Evolutionary conservation across 305 asterid genomes (phyloP).

Genomic region (Solanum hybrid): DNA sequence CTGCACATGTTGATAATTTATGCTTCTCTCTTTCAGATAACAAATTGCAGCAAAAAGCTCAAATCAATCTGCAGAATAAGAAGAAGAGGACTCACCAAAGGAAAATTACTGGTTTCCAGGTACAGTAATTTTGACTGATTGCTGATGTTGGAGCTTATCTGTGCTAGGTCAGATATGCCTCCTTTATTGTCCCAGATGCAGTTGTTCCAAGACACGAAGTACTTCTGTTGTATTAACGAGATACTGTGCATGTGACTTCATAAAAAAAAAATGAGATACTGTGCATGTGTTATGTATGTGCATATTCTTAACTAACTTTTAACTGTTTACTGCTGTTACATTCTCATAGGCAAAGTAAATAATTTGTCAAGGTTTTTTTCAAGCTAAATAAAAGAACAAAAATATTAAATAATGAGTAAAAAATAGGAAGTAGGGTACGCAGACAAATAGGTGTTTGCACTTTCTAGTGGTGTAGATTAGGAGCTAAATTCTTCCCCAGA

Average conservation of each 20-base stretch:
- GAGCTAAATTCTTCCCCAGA: neutral
- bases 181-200: neutral
- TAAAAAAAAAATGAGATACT: neutral
- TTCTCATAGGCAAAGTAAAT: neutral
- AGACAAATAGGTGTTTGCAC: neutral
- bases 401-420: neutral
- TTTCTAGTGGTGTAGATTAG: neutral
- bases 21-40: slow-evolving; percentile 40
- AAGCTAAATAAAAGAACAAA: neutral
- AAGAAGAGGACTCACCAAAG: slow-evolving; percentile 80
- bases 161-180: neutral
- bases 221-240: neutral
- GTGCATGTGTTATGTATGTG: neutral
- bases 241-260: neutral
- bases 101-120: slow-evolving; percentile 97
- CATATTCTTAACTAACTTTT: neutral
- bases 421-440: neutral
- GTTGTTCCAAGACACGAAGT: neutral
- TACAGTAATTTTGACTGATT: slow-evolving; percentile 14
- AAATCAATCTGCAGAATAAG: slow-evolving; percentile 74
- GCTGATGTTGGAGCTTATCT: neutral
- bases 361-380: neutral
- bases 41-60: slow-evolving; percentile 62
- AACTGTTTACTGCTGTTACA: neutral
- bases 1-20: neutral